Evolutionary conservation across 2,329 filamentous ascomycete species (phyloP).

Genomic region (Massarina eburnea): DNA sequence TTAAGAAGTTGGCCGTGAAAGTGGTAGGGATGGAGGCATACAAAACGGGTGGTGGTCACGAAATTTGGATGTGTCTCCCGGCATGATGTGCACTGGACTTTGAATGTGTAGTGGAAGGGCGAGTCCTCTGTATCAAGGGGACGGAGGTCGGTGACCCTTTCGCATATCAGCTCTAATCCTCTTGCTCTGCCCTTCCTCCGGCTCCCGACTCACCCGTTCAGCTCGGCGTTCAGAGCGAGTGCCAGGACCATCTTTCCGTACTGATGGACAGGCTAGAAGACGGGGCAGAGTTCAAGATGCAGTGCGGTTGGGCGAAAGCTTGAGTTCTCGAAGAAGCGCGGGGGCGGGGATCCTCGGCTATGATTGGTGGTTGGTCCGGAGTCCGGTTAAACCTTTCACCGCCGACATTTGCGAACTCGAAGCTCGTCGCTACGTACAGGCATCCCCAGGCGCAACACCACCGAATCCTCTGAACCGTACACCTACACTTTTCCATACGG

Average conservation of each 20-base stretch:
- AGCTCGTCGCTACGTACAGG: constrained; percentile 2
- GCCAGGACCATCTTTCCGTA: constrained; percentile 36
- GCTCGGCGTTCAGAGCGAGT: constrained; percentile 42
- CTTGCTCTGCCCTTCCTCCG: background rate
- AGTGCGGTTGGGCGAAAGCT: constrained; percentile 6
- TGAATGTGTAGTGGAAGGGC: constrained; percentile 97
- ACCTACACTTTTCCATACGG: background rate
- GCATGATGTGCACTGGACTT: constrained; percentile 97
- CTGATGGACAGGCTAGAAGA: background rate
- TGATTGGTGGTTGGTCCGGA: constrained; percentile 10
- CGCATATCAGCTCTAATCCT: background rate
- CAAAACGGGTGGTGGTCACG: constrained; percentile 85
- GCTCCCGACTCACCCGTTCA: constrained; percentile 30
- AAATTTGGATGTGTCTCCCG: constrained; percentile 86
- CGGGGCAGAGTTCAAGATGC: too few species aligned
- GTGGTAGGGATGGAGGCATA: constrained; percentile 48
- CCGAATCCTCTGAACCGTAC: background rate
- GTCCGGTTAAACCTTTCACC: background rate
- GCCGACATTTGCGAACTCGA: constrained; percentile 1
- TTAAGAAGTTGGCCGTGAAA: constrained; percentile 1
- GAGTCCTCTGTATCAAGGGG: constrained; percentile 78
- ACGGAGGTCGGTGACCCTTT: constrained; percentile 86
- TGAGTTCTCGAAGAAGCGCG: constrained; percentile 3
- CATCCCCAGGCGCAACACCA: background rate
- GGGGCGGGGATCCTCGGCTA: constrained; percentile 8